phyloP scores from a whole-genome alignment of 139 green algal species.

The Tetradesmus lagerheimii region DNA sequence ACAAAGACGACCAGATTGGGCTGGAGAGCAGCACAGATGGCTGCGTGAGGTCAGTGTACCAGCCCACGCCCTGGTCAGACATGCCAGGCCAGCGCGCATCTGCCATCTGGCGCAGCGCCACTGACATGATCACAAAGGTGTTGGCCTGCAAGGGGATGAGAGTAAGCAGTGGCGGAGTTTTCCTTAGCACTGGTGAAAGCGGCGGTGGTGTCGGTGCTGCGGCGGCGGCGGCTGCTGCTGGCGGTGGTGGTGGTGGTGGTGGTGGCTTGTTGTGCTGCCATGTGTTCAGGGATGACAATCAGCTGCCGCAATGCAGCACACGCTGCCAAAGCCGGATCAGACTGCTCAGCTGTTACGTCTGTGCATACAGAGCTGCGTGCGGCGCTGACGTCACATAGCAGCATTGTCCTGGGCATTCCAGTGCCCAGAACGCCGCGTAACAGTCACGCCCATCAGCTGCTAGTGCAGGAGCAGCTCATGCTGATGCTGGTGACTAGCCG shows the following conservation, averaged over 20 bases:
- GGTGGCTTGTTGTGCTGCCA: background rate
- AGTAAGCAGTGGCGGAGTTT: background rate
- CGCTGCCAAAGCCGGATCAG: background rate
- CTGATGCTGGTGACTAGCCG: background rate
- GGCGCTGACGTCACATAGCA: too few relatives aligned
- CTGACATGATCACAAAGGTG: constrained; percentile 73
- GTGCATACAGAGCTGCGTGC: too few relatives aligned
- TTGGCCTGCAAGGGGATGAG: constrained; percentile 62
- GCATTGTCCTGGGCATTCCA: too few relatives aligned
- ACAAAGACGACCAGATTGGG: too few relatives aligned
- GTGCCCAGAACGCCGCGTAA: too few relatives aligned
- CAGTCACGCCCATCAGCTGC: too few relatives aligned
- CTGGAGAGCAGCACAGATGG: constrained; percentile 54
- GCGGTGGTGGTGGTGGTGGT: too few relatives aligned
- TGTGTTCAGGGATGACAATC: background rate
- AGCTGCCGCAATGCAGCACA: background rate
- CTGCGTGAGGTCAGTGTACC: constrained; percentile 82
- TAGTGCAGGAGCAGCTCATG: too few relatives aligned
- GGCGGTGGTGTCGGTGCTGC: too few relatives aligned
- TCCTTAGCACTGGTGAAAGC: too few relatives aligned
- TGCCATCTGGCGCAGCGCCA: constrained; percentile 75
- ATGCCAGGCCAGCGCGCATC: constrained; percentile 72
- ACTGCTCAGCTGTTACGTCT: too few relatives aligned
- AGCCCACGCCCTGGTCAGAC: constrained; percentile 65
- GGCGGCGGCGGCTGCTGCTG: background rate